Evolutionary conservation across 2,329 filamentous ascomycete species (phyloP), one percentile per base, ranked within the genome.

Genomic region (Arthrobotrys musiformis): DNA sequence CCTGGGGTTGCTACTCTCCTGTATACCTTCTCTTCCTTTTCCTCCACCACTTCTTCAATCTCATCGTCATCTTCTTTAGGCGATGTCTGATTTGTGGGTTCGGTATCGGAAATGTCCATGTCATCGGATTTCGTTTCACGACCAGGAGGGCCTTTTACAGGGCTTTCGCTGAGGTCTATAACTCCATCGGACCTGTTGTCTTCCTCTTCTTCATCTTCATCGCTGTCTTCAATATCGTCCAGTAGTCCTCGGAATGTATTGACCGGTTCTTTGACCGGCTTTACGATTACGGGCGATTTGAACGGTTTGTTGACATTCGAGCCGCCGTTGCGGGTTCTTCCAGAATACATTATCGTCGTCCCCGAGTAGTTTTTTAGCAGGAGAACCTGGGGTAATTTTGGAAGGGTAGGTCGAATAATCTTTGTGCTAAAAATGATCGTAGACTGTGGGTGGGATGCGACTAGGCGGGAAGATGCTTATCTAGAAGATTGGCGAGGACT

Each of bases 211-310:
- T 30, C 6, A 17, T 64, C 72, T 33, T 50, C n/a, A 28, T 75
- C 73, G 66, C 60, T 70, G 24, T 77, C 60, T 24, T 70, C 60
- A 24, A 70, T 70, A 13, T 77, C 73, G 19, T 77, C 73, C 30
- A 75, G 33, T 15, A 68, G 15, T 0, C 35, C 17, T 30, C 19
- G n/a, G 13, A 17, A 30, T 28, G 62, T 54, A 1, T 40, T 9
- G 4, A 46, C n/a, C 11, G 15, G 15, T 24, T 61, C 9, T 19
- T 54, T 9, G 28, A 9, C 28, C 13, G 52, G 37, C 40, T 63
- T 60, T 4, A 52, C 6, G 40, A 60, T 67, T n/a, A 70, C 35
- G 7, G 66, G 66, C 7, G 66, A 62, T 33, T 66, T 77, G 42
- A 67, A 70, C 13, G 73, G 66, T 24, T 77, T 77, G 44, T 77